These are phyloP conservation scores for Luzula sylvatica DNA, from an alignment of 176 grass and related monocot species.

Conservation along the genomic window DNA sequence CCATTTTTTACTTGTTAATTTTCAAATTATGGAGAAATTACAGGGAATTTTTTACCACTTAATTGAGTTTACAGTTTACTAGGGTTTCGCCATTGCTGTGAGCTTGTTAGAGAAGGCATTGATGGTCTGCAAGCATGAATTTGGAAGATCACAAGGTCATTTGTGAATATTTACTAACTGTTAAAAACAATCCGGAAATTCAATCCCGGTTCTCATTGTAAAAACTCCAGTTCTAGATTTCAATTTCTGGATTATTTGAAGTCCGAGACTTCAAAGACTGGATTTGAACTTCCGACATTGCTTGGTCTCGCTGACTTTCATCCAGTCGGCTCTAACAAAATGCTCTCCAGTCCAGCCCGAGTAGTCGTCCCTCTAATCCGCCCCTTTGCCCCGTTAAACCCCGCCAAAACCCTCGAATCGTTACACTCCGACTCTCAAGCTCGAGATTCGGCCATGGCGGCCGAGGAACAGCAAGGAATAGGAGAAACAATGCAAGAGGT, in stretches of 20 bases:
- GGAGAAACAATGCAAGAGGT: background rate
- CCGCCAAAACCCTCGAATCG: background rate
- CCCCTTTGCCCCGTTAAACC: background rate
- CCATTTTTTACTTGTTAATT: constrained; percentile 27
- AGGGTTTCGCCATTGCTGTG: no score
- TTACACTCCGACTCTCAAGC: background rate
- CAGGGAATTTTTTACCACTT: no score
- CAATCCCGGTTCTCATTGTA: no score
- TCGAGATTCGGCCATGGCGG: constrained; percentile 23
- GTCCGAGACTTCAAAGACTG: background rate
- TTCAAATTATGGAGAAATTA: background rate
- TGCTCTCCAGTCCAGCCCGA: constrained; percentile 29
- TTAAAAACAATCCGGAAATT: no score
- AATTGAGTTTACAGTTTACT: no score
- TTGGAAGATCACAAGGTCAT: no score
- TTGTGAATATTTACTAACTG: no score
- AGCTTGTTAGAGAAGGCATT: no score
- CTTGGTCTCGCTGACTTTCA: background rate
- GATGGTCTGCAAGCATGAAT: no score
- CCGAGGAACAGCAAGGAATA: constrained; percentile 11
- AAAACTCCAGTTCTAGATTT: no score
- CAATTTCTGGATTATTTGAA: background rate
- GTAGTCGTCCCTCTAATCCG: constrained; percentile 25
- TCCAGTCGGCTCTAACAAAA: constrained; percentile 2
- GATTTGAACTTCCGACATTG: background rate